phyloP scores from a whole-genome alignment of 1,139 yeast species.

The Scheffersomyces insectosa region DNA sequence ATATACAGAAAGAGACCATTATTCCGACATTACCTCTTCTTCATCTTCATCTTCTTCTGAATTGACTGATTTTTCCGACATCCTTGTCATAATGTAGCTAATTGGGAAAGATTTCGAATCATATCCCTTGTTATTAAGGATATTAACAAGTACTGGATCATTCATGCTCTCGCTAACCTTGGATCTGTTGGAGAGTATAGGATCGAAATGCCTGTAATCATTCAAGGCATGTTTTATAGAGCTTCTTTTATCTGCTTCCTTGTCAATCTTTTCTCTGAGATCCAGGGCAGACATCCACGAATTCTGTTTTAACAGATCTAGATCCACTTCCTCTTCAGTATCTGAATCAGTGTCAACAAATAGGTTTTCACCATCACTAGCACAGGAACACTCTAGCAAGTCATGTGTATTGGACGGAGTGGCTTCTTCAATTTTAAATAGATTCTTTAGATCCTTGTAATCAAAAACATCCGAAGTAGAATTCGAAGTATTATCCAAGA shows the following conservation, averaged over 20 bases:
- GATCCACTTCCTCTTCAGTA: conserved; percentile 13
- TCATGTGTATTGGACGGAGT: conserved; percentile 81
- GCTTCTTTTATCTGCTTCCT: conserved; percentile 26
- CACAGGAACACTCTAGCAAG: conserved; percentile 70
- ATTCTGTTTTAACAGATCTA: conserved; percentile 12
- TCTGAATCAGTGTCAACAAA: conserved; percentile 18
- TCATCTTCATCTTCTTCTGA: conserved; percentile 1
- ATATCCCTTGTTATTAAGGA: conserved; percentile 12
- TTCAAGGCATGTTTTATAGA: conserved; percentile 57
- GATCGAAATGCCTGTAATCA: conserved; percentile 64
- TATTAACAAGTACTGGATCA: conserved; percentile 13
- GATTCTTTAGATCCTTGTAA: conserved; percentile 65
- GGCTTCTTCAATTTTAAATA: conserved; percentile 59
- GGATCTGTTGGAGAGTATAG: conserved; percentile 17
- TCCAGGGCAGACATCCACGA: conserved; percentile 57
- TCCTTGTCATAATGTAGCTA: conserved; percentile 17
- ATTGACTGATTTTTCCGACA: conserved; percentile 1
- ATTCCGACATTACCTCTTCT: not conserved
- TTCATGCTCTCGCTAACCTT: conserved; percentile 2
- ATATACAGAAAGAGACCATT: not conserved
- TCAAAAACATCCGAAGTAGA: conserved; percentile 52
- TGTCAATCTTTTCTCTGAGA: conserved; percentile 34
- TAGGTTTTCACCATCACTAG: conserved; percentile 42
- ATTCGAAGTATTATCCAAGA: conserved; percentile 55
- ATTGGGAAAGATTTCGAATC: conserved; percentile 12